Conservation (phyloP, 352 stramenopile species). For the Phytophthora citricola region DNA sequence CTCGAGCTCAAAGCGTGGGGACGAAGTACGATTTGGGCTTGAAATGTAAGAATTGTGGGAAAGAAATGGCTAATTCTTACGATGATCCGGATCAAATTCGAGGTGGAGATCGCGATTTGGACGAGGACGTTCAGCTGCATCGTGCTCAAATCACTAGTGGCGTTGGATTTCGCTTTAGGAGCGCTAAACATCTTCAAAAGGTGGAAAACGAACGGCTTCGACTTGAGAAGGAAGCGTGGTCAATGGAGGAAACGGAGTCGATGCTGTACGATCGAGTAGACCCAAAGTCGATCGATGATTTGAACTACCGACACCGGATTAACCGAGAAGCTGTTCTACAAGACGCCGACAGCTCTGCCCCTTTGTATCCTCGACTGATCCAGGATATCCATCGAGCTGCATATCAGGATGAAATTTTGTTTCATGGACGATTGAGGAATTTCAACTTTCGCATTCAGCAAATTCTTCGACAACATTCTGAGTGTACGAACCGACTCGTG, state of each 20-base stretch:
- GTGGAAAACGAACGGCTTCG: slow-evolving; percentile 72
- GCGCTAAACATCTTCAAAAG: slow-evolving; percentile 43
- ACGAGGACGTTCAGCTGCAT: slow-evolving; percentile 60
- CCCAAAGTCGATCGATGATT: slow-evolving; percentile 70
- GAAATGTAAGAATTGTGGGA: slow-evolving; percentile 71
- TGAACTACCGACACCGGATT: slow-evolving; percentile 76
- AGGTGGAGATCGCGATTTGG: slow-evolving; percentile 55
- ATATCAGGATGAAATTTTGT: slow-evolving; percentile 71
- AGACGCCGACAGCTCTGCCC: slow-evolving; percentile 40
- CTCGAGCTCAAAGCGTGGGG: slow-evolving; percentile 68
- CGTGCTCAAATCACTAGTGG: slow-evolving; percentile 54
- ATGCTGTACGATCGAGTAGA: slow-evolving; percentile 67
- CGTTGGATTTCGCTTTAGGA: slow-evolving; percentile 41
- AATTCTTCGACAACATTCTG: slow-evolving; percentile 48
- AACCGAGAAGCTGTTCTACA: slow-evolving; percentile 42
- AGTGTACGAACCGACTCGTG: slow-evolving; percentile 49
- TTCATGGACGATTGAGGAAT: slow-evolving; percentile 71
- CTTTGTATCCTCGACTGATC: slow-evolving; percentile 54
- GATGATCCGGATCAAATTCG: slow-evolving; percentile 56
- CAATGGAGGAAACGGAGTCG: slow-evolving; percentile 56
- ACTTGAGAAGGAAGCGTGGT: slow-evolving; percentile 71
- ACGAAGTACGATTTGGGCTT: slow-evolving; percentile 61
- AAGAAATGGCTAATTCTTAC: slow-evolving; percentile 71
- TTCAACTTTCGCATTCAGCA: slow-evolving; percentile 72
- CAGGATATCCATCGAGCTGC: slow-evolving; percentile 62